Evolutionary conservation across 2,329 filamentous ascomycete genomes (phyloP).

Genomic region (Chaetomium sp.): DNA sequence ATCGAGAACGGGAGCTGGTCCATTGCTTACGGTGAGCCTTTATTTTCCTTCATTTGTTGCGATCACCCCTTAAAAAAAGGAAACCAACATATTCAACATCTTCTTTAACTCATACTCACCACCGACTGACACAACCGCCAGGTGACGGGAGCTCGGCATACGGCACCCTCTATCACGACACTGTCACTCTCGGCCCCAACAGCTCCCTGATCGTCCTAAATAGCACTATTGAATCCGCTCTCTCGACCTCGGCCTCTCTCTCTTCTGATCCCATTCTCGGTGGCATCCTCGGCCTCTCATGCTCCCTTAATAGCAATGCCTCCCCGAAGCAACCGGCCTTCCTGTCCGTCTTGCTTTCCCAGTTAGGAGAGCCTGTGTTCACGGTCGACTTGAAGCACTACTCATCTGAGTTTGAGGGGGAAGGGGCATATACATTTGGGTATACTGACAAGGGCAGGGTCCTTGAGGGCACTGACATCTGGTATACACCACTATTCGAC

Average conservation of each 20-base stretch:
- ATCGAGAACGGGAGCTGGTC: slow-evolving; percentile 38
- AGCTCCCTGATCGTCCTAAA: slow-evolving; percentile 36
- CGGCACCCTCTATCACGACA: slow-evolving; percentile 43
- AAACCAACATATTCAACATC: too few relatives aligned
- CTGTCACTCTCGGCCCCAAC: slow-evolving; percentile 34
- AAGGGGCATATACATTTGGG: slow-evolving; percentile 46
- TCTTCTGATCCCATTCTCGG: slow-evolving; percentile 41
- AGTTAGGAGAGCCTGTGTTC: slow-evolving; percentile 39
- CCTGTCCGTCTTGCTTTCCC: slow-evolving; percentile 37
- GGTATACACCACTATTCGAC: not conserved
- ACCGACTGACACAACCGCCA: not conserved
- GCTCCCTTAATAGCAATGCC: slow-evolving; percentile 29
- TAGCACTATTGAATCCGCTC: slow-evolving; percentile 45
- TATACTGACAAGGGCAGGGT: slow-evolving; percentile 37
- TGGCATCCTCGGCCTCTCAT: slow-evolving; percentile 48
- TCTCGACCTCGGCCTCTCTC: slow-evolving; percentile 31
- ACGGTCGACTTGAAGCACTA: slow-evolving; percentile 44
- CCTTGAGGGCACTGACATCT: slow-evolving; percentile 32
- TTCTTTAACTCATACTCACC: too few relatives aligned
- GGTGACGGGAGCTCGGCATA: slow-evolving; percentile 6
- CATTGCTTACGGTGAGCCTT: slow-evolving; percentile 8
- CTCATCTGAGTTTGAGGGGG: slow-evolving; percentile 24
- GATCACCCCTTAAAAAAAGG: too few relatives aligned
- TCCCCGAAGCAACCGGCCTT: slow-evolving; percentile 34
- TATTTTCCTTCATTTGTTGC: too few relatives aligned